phyloP scores from a whole-genome alignment of 1,284 basidiomycete genomes.

The Malassezia arunalokei region DNA sequence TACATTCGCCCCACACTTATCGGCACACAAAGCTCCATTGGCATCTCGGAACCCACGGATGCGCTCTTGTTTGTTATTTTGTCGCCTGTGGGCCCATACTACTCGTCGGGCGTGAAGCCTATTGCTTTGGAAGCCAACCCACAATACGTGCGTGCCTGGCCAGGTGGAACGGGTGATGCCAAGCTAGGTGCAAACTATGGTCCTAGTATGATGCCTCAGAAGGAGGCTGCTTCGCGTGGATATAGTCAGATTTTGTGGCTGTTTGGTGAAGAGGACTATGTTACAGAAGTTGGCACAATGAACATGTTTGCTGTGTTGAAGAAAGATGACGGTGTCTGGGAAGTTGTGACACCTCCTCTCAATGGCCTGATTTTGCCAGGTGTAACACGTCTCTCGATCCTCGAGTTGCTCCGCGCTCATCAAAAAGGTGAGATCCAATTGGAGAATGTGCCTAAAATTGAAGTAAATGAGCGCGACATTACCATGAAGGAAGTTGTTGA shows the following conservation, averaged over 20 bases:
- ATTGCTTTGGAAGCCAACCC: conserved; percentile 83
- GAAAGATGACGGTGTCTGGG: conserved; percentile 55
- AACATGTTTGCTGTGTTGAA: conserved; percentile 82
- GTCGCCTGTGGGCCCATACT: conserved; percentile 74
- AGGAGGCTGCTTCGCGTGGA: conserved; percentile 66
- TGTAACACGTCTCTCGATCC: conserved; percentile 74
- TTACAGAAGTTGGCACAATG: conserved; percentile 64
- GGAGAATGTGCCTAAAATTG: conserved; percentile 48
- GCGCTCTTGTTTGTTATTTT: conserved; percentile 89
- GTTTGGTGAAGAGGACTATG: conserved; percentile 50
- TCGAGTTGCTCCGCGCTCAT: conserved; percentile 69
- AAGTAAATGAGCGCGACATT: conserved; percentile 69
- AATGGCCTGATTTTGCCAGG: conserved; percentile 93
- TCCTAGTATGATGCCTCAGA: conserved; percentile 55
- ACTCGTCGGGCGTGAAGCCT: conserved; percentile 88
- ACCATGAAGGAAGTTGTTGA: conserved; percentile 76
- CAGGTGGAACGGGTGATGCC: conserved; percentile 40
- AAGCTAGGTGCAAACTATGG: conserved; percentile 46
- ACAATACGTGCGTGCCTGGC: conserved; percentile 56
- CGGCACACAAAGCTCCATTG: conserved; percentile 76
- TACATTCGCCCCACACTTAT: conserved; percentile 78
- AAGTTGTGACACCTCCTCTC: conserved; percentile 58
- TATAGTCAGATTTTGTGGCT: conserved; percentile 95
- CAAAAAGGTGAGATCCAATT: conserved; percentile 51
- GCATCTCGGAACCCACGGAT: conserved; percentile 73